Conservation (phyloP, 2,329 filamentous ascomycete genomes). For the Sclerotinia nivalis region DNA sequence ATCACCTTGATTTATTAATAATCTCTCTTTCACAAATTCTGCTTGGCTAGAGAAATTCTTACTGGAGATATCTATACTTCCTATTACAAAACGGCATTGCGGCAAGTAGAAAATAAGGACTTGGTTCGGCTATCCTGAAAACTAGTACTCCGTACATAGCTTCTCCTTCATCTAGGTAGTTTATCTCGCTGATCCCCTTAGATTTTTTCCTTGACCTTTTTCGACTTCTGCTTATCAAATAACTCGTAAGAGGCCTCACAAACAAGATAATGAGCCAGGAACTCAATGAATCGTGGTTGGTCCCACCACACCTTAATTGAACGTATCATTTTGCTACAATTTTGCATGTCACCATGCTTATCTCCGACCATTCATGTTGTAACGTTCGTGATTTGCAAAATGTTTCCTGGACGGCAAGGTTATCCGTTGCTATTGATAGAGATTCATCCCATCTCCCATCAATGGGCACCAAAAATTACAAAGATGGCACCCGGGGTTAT, state of each 20-base stretch:
- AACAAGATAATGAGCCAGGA: background rate
- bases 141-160: background rate
- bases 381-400: background rate
- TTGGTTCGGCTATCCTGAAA: conserved; percentile 3
- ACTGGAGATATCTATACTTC: background rate
- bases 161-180: background rate
- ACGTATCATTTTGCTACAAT: conserved; percentile 12
- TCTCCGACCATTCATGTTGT: background rate
- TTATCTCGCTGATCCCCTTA: background rate
- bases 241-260: background rate
- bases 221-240: conserved; percentile 2
- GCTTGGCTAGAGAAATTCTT: background rate
- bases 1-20: background rate
- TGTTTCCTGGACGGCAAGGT: background rate
- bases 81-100: conserved; percentile 6
- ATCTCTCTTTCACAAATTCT: background rate
- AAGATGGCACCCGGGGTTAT: background rate
- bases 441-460: conserved; percentile 8
- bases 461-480: background rate
- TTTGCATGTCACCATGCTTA: background rate
- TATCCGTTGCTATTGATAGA: conserved; percentile 1
- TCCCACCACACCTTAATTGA: conserved; percentile 24
- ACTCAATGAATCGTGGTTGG: conserved; percentile 8
- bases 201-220: background rate
- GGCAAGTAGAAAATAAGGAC: background rate